Conservation (phyloP, 2,329 filamentous ascomycete genomes). For the Cryoendolithus antarcticus region DNA sequence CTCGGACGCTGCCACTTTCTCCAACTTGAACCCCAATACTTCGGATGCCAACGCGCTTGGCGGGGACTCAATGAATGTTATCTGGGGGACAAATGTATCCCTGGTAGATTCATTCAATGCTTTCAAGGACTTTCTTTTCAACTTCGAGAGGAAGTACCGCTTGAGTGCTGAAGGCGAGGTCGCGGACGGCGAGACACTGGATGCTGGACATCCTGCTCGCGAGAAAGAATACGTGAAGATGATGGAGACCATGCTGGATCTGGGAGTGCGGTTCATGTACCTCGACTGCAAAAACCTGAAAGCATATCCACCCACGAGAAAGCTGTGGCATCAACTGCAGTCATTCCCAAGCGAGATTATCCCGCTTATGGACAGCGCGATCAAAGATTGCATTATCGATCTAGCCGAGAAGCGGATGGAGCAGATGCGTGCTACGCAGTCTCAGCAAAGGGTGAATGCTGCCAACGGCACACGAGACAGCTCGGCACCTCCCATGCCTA, state of each 20-base stretch:
- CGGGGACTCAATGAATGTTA: conserved; percentile 66
- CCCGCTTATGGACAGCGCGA: conserved; percentile 85
- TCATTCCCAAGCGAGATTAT: conserved; percentile 94
- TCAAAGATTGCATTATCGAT: conserved; percentile 89
- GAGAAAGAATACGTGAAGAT: conserved; percentile 74
- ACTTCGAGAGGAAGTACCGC: conserved; percentile 88
- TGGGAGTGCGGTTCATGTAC: conserved; percentile 75
- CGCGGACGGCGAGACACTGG: conserved; percentile 55
- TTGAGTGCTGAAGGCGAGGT: conserved; percentile 80
- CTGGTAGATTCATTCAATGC: conserved; percentile 75
- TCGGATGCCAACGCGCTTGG: conserved; percentile 85
- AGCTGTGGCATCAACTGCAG: conserved; percentile 90
- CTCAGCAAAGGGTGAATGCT: conserved; percentile 13
- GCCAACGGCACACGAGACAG: conserved; percentile 34
- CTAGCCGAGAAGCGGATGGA: conserved; percentile 70
- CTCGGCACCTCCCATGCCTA: conserved; percentile 65
- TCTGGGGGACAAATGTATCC: conserved; percentile 97
- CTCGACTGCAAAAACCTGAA: conserved; percentile 82
- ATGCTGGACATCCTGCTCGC: conserved; percentile 55
- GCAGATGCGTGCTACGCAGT: conserved; percentile 37
- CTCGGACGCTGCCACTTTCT: conserved; percentile 52
- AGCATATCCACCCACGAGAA: conserved; percentile 80
- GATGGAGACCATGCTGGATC: conserved; percentile 78
- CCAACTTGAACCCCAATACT: conserved; percentile 64
- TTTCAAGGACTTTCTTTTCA: conserved; percentile 85